These are phyloP conservation scores for Coniochaeta sp. DNA, from an alignment of 2,329 filamentous ascomycete genomes.

Conservation along the genomic window DNA sequence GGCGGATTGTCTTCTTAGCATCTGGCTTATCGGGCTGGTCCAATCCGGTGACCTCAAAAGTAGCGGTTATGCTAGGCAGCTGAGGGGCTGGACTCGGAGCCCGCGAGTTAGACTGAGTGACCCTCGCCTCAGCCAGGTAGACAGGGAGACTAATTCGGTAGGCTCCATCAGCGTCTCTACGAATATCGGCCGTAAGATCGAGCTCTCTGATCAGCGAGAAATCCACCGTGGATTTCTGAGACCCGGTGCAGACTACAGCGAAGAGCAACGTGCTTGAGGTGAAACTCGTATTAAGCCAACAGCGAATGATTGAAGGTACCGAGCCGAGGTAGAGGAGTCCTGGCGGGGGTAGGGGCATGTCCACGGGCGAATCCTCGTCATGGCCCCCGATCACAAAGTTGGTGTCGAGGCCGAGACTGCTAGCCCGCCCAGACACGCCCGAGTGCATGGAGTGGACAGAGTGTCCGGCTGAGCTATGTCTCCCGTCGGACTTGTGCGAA, in stretches of 20 bases:
- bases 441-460: conserved; percentile 63
- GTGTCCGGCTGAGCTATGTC: conserved; percentile 88
- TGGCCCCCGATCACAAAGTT: conserved; percentile 56
- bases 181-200: conserved; percentile 59
- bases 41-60: conserved; percentile 65
- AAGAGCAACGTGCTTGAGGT: conserved; percentile 85
- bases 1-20: conserved; percentile 61
- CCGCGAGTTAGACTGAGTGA: conserved; percentile 66
- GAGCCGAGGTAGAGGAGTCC: conserved; percentile 80
- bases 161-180: conserved; percentile 56
- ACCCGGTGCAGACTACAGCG: conserved; percentile 86
- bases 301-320: conserved; percentile 89
- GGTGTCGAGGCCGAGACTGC: conserved; percentile 79
- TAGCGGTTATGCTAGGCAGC: conserved; percentile 72
- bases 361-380: conserved; percentile 61
- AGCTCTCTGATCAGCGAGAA: conserved; percentile 67
- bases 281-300: conserved; percentile 88
- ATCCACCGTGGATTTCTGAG: conserved; percentile 79
- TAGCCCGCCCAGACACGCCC: conserved; percentile 69
- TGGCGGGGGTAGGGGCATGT: conserved; percentile 69
- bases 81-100: conserved; percentile 66
- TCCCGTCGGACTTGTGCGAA: conserved; percentile 92
- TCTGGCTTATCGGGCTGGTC: conserved; percentile 41
- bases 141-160: conserved; percentile 70
- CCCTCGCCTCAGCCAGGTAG: conserved; percentile 85